Base-by-base conservation (phyloP, 495 filamentous ascomycete genomes). In the Neurospora tetraspora region DNA sequence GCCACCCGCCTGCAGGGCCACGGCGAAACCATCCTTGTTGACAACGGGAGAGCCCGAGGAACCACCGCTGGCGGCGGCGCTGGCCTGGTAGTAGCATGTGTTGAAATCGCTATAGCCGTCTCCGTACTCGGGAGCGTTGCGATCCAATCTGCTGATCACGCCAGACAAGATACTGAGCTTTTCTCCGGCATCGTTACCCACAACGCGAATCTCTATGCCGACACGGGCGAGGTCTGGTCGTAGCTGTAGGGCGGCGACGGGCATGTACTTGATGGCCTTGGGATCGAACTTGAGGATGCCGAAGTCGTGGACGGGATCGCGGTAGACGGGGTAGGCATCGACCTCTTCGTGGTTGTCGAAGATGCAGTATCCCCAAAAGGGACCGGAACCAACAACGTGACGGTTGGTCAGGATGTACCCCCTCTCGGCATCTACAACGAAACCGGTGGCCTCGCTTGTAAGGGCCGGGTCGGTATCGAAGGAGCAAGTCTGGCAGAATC, bases 71-170 rank as follows among this genome's bases (percentile, higher is more conserved):
- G 96, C 96, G 8, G 96, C 94, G 37, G 96, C 96, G 16, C 95
- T 96, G 73, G 96, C 96, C 85, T 99, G 96, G 74, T 98, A 98
- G 82, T 99, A 99, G 81, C 97, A 98, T 40, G 96, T 99, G 79
- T 99, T 99, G 86, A 99, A 99, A 78, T 99, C 96, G 81, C 94
- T 94, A 81, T 99, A 99, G 2, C 96, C 96, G 74, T 98, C 96
- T 42, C 96, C 95, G 76, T 99, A 99, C 76, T 99, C 96, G 8
- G 96, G 96, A 6, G 96, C 96, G 81, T 99, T 99, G 70, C 96
- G 88, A 77, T 99, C 96, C 72, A 98, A 84, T 72, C 96, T 88
- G 85, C 93, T 97, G 78, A 99, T 99, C 37, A 99, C 94, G 74
- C 96, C 96, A 14, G 96, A 98, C 42, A 98, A 85, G 77, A 99